Evolutionary conservation across 441 rosid genomes (phyloP).

Genomic region (Gossypium gossypioides): DNA sequence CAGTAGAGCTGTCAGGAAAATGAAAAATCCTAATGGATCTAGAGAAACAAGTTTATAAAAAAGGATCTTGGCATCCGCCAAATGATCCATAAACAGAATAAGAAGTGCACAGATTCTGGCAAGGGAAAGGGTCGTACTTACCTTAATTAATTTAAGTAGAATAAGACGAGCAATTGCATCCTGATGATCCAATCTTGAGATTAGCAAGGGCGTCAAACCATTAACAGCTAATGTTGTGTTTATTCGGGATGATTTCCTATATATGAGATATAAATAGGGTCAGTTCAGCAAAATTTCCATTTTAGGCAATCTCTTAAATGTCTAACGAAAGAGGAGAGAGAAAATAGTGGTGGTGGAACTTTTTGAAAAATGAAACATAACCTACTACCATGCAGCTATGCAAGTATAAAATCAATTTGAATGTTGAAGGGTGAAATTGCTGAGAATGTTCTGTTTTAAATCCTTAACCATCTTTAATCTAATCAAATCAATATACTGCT

Average conservation of each 20-base stretch:
- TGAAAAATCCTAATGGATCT: neutral
- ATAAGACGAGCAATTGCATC: constrained; percentile 97
- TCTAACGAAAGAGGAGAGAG: neutral
- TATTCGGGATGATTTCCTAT: constrained; percentile 86
- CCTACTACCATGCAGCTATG: neutral
- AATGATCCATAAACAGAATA: neutral
- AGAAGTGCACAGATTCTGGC: neutral
- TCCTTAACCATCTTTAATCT: neutral
- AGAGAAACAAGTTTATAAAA: neutral
- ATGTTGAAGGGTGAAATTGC: neutral
- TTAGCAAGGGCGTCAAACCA: constrained; percentile 90
- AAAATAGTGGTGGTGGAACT: neutral
- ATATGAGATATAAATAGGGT: constrained; percentile 13
- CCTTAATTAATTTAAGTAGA: constrained; percentile 91
- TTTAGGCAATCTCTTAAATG: neutral
- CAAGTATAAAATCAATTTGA: neutral
- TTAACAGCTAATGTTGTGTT: constrained; percentile 85
- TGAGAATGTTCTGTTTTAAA: neutral
- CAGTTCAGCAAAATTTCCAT: neutral
- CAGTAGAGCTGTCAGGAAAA: neutral
- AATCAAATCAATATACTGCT: neutral
- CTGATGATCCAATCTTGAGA: constrained; percentile 82
- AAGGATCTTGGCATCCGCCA: neutral
- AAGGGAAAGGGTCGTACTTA: constrained; percentile 7
- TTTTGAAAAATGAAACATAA: neutral